Evolutionary conservation across 1,139 yeast genomes (phyloP), one percentile per base, ranked within the genome.

Genomic region (Geotrichum carabidarum): DNA sequence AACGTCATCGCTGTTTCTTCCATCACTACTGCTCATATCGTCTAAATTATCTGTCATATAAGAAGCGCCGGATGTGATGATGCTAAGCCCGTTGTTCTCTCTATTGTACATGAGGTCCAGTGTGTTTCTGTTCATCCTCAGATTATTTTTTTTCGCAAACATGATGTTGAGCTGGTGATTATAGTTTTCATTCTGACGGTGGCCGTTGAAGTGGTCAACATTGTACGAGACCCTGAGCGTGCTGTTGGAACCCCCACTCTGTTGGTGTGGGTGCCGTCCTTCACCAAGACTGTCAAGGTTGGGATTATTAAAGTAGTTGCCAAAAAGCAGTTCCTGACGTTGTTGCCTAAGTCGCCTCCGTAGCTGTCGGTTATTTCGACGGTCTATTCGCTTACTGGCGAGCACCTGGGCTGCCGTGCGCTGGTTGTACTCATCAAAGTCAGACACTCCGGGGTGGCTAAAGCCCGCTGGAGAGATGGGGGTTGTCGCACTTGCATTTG

Each of bases 351-450:
- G 53, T 17, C 62, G 44, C 14, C 52, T 36, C 2, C 55, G 51
- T 14, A 48, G 37, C 8, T 47, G 48, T 12, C 55, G 44, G 22
- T 56, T 47, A n/a, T 53, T 11, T n/a, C 54, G 55, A 14, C 63
- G 57, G 34, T 65, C 66, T 1, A 57, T 61, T 57, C 63, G 65
- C 37, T 48, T 48, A 41, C 64, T 65, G 49, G 64, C 62, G 7
- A 64, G 60, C n/a, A 73, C 68, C 42, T 73, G 76, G 36, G 67
- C 60, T 17, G 70, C 69, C 0, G 74, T 64, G 32, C 66, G 59
- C 14, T 62, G 67, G 45, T 71, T 71, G 57, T 74, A 76, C 27
- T 62, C 64, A 27, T 72, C 74, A 58, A 74, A 76, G 49, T 76
- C 79, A 2, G 67, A 62, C 8, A 63, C 52, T 1, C 59, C 60